Base-by-base conservation (phyloP, 176 grass and related monocot genomes). In the Carex cristatella region DNA sequence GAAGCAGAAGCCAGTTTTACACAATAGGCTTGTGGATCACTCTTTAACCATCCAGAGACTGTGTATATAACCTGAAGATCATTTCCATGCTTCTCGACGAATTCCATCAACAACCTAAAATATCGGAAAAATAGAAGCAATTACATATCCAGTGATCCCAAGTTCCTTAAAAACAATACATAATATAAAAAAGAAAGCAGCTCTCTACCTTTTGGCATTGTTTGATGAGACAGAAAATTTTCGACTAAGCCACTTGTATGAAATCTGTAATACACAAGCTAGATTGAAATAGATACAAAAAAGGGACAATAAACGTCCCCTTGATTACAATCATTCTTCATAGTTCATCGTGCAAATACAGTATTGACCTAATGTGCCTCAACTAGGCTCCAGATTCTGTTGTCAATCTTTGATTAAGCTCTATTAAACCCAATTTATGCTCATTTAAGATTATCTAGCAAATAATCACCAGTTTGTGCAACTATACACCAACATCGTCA, bases 241-340 rank as follows among this genome's bases (percentile, higher is more conserved):
- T 49, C 96, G 88, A 88, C 96, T 99, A 55, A 99, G 88, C 96
- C 96, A 99, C 91, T 99, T 99, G 85, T 99, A 99, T 5, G 96
- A 95, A 87, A 99, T 88, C 93, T 99, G 91, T n/a, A 32, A 81
- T 15, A 85, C 15, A 88, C 68, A 46, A 80, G 13, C 76, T 81
- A 3, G 79, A 88, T 40, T 44, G 7, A 72, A 18, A 44, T 70
- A 44, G 67, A 42, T 70, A 42, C 15, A 14, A 8, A 42, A 44
- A n/a, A n/a, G 6, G 67, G 18, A 70, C 69, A 44, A 11, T 46
- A 40, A 15, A 7, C 18, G 1, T 61, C 15, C 18, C 33, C 51
- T 32, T 33, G 49, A 38, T 8, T 60, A 72, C 13, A 3, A 42
- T 56, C 5, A 55, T 33, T 54, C 37, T 54, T 30, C 54, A 68